These are phyloP conservation scores for Colletotrichum musicola DNA, from an alignment of 2,329 filamentous ascomycete genomes.

Conservation along the genomic window DNA sequence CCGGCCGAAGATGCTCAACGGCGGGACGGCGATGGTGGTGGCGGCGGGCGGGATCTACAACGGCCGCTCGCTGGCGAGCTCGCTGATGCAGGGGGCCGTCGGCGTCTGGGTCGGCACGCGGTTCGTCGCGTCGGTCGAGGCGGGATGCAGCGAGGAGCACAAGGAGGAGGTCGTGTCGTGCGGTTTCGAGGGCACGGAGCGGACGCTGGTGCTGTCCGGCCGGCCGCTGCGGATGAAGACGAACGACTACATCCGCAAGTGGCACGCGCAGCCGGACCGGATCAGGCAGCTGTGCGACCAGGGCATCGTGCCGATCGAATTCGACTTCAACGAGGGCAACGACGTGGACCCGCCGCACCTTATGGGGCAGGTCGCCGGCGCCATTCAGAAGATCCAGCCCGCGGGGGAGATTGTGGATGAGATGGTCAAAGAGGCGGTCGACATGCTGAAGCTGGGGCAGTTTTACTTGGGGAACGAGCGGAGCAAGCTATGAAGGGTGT, in stretches of 20 bases:
- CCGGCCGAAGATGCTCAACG: slow-evolving; percentile 76
- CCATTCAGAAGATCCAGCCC: slow-evolving; percentile 82
- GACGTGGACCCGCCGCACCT: slow-evolving; percentile 89
- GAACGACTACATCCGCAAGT: slow-evolving; percentile 85
- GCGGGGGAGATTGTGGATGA: slow-evolving; percentile 88
- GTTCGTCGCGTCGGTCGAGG: slow-evolving; percentile 87
- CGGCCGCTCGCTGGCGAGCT: slow-evolving; percentile 82
- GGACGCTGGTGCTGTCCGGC: slow-evolving; percentile 86
- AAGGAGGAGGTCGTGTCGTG: slow-evolving; percentile 88
- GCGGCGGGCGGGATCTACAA: slow-evolving; percentile 91
- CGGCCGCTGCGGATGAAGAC: slow-evolving; percentile 83
- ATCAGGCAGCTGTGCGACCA: slow-evolving; percentile 80
- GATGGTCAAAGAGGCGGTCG: slow-evolving; percentile 84
- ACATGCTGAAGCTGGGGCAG: slow-evolving; percentile 72
- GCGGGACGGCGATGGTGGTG: slow-evolving; percentile 81
- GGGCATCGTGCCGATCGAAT: slow-evolving; percentile 84
- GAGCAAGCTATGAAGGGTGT: slow-evolving; percentile 53
- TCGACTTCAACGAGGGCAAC: slow-evolving; percentile 85
- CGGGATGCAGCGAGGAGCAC: slow-evolving; percentile 83
- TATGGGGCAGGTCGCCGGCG: slow-evolving; percentile 93
- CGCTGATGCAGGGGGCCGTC: slow-evolving; percentile 87
- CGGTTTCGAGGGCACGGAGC: slow-evolving; percentile 81
- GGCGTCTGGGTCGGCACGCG: slow-evolving; percentile 96
- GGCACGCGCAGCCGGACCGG: slow-evolving; percentile 82
- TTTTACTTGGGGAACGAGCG: slow-evolving; percentile 65